Evolutionary conservation across 2,329 filamentous ascomycete genomes (phyloP).

Genomic region (Trichoderma semiorbis): DNA sequence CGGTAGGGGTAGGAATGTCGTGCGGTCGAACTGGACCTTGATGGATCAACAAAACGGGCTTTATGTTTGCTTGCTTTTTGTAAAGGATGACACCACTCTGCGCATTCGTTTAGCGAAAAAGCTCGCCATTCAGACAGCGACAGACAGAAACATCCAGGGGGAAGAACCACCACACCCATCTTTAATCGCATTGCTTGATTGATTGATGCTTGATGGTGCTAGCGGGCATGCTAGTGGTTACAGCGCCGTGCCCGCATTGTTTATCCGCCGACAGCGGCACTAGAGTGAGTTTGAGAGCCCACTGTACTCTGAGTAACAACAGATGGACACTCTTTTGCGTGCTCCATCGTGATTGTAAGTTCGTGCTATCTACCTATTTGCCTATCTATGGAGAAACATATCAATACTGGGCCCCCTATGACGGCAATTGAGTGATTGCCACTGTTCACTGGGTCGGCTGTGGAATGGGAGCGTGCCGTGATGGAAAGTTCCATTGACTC

Average conservation of each 20-base stretch:
- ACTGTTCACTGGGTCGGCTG: background rate
- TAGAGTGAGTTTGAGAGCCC: background rate
- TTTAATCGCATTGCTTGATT: background rate
- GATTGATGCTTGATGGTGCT: background rate
- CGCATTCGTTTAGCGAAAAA: background rate
- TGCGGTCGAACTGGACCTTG: background rate
- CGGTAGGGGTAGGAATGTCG: background rate
- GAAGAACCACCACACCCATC: background rate
- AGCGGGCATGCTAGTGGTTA: background rate
- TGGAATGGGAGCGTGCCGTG: background rate
- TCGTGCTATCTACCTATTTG: background rate
- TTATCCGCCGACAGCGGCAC: background rate
- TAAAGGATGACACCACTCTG: background rate
- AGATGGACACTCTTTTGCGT: background rate
- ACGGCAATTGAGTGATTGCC: background rate
- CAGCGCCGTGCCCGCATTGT: background rate
- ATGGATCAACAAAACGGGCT: background rate
- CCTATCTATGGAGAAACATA: background rate
- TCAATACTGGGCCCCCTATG: background rate
- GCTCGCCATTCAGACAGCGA: background rate
- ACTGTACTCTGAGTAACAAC: background rate
- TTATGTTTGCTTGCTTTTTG: background rate
- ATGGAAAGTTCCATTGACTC: background rate
- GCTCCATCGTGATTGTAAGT: too few relatives aligned
- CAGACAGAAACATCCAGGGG: background rate